A percentile compares a stretch with the other conserved stretches of the same genome.
phyloP scores from a whole-genome alignment of 2,329 filamentous ascomycete species.

The Penicillium sp. region DNA sequence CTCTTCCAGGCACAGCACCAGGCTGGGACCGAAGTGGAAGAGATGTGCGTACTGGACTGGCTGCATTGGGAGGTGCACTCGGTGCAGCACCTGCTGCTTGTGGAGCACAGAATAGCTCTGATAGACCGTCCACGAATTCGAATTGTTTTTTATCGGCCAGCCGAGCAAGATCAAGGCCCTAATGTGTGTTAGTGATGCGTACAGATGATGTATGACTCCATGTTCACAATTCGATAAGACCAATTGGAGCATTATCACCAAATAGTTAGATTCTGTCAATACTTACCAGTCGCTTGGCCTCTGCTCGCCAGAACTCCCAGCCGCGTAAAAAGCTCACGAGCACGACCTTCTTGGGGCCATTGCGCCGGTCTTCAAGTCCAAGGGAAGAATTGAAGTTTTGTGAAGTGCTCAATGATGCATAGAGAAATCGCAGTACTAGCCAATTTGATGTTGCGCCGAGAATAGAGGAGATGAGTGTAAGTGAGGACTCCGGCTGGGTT shows the following conservation, averaged over 20 bases:
- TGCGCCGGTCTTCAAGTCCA: conserved; percentile 22
- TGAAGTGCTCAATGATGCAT: conserved; percentile 40
- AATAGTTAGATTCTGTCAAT: neutral
- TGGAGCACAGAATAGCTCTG: conserved; percentile 48
- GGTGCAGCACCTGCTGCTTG: conserved; percentile 11
- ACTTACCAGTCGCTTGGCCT: conserved; percentile 61
- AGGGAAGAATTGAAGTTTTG: conserved; percentile 15
- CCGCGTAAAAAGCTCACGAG: conserved; percentile 80
- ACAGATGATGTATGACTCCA: neutral
- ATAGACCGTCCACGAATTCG: conserved; percentile 70
- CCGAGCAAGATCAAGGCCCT: conserved; percentile 67
- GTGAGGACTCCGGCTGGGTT: conserved; percentile 32
- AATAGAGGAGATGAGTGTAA: conserved; percentile 43
- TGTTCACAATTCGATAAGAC: neutral
- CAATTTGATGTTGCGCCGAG: conserved; percentile 52
- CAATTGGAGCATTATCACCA: neutral
- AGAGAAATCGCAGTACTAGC: conserved; percentile 51
- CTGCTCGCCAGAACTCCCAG: conserved; percentile 70
- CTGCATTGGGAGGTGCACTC: conserved; percentile 13
- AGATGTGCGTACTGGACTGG: conserved; percentile 19
- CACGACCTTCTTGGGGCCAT: conserved; percentile 53
- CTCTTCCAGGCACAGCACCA: conserved; percentile 20
- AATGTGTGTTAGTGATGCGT: neutral
- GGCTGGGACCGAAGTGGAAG: conserved; percentile 28
- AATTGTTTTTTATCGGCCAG: conserved; percentile 57